Evolutionary conservation across 768 basidiomycete species (phyloP).

Genomic region (Rhodotorula taiwanensis): DNA sequence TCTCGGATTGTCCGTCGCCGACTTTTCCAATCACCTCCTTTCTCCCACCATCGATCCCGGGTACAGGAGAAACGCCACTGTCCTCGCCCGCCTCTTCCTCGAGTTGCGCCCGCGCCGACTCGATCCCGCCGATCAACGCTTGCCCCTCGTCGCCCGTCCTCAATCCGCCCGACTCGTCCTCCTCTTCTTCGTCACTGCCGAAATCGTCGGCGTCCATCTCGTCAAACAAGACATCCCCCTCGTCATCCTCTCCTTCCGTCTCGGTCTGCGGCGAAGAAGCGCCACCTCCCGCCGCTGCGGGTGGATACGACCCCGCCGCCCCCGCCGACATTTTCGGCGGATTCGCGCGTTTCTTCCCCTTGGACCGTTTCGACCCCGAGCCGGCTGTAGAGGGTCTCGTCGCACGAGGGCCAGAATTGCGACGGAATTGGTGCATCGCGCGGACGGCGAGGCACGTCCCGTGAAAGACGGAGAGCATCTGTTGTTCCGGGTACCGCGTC

Average conservation of each 20-base stretch:
- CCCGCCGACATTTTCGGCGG: background rate
- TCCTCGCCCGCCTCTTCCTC: background rate
- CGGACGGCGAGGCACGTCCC: conserved; percentile 89
- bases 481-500: conserved; percentile 74
- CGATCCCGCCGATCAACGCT: conserved; percentile 25
- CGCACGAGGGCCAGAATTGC: conserved; percentile 45
- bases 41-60: conserved; percentile 20
- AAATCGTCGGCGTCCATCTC: conserved; percentile 1
- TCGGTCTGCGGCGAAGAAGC: background rate
- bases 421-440: conserved; percentile 81
- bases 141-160: conserved; percentile 68
- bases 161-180: conserved; percentile 55
- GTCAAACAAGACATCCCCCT: background rate
- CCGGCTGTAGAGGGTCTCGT: background rate
- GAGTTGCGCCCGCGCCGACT: conserved; percentile 40
- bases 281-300: too few relatives aligned
- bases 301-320: background rate
- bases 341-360: too few relatives aligned
- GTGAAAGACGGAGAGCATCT: conserved; percentile 81
- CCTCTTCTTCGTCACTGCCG: conserved; percentile 31
- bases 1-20: conserved; percentile 9
- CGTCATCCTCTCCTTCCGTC: background rate
- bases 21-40: conserved; percentile 45
- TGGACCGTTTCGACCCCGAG: background rate
- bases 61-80: too few relatives aligned